Conservation (phyloP, 768 basidiomycete species). For the Mycena indigotica region DNA sequence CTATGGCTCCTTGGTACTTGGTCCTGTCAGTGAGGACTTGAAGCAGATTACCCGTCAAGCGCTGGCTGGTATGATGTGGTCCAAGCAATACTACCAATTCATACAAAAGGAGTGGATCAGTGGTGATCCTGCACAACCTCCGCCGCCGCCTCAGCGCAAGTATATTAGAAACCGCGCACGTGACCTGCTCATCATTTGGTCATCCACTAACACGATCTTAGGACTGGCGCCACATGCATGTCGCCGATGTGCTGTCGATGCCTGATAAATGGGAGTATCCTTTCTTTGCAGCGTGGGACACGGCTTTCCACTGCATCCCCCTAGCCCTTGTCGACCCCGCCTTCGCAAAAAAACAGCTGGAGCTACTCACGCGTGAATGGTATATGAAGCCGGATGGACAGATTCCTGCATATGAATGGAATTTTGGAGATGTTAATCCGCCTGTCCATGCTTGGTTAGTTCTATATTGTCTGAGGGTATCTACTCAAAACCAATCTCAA, state of each 20-base stretch:
- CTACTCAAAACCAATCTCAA: slow-evolving; percentile 28
- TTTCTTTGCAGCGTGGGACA: slow-evolving; percentile 98
- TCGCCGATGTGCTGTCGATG: slow-evolving; percentile 97
- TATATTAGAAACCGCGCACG: slow-evolving; percentile 78
- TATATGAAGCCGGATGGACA: slow-evolving; percentile 99
- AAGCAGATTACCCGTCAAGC: slow-evolving; percentile 97
- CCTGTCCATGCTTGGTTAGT: slow-evolving; percentile 95
- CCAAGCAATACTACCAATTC: slow-evolving; percentile 96
- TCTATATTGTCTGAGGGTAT: neutral
- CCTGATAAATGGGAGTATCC: slow-evolving; percentile 99
- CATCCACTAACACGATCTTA: slow-evolving; percentile 28
- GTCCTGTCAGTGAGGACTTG: slow-evolving; percentile 88
- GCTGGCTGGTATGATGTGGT: slow-evolving; percentile 96
- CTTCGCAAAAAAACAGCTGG: slow-evolving; percentile 97
- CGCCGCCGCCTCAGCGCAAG: slow-evolving; percentile 90
- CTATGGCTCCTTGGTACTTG: slow-evolving; percentile 77
- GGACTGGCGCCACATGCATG: slow-evolving; percentile 97
- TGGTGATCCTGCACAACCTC: slow-evolving; percentile 93
- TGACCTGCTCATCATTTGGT: slow-evolving; percentile 9
- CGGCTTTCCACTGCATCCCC: slow-evolving; percentile 99
- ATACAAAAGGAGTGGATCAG: slow-evolving; percentile 96
- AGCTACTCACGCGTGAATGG: slow-evolving; percentile 96
- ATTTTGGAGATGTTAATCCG: slow-evolving; percentile 97
- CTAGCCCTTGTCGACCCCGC: slow-evolving; percentile 92
- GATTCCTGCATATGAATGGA: slow-evolving; percentile 99